These are phyloP conservation scores for Pugionium cornutum DNA, from an alignment of 345 rosid genomes.

Conservation along the genomic window DNA sequence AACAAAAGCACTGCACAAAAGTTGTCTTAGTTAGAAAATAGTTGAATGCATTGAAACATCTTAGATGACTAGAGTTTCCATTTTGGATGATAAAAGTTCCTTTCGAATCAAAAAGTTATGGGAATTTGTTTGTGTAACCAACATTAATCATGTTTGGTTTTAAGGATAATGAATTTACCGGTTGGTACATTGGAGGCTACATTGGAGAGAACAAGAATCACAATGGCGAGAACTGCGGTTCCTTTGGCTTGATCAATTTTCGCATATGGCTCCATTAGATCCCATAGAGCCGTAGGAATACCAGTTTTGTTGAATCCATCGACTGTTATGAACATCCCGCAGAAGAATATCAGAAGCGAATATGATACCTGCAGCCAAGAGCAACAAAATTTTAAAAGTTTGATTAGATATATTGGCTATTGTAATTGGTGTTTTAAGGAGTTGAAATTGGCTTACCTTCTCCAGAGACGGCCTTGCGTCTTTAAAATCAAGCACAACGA, in stretches of 20 bases:
- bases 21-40: no score
- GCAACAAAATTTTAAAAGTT: not conserved
- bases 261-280: constrained; percentile 73
- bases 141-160: not conserved
- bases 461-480: constrained; percentile 80
- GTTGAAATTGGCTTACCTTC: constrained; percentile 51
- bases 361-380: constrained; percentile 61
- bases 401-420: not conserved
- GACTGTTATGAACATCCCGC: constrained; percentile 87
- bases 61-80: no score
- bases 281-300: constrained; percentile 75
- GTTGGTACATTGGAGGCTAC: constrained; percentile 91
- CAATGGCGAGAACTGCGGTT: constrained; percentile 55
- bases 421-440: not conserved
- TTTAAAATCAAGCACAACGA: constrained; percentile 77
- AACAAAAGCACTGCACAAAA: constrained; percentile 62
- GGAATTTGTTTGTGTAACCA: no score
- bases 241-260: constrained; percentile 53
- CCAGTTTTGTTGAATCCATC: constrained; percentile 85
- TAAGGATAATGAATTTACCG: constrained; percentile 42
- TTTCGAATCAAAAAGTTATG: no score
- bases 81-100: no score
- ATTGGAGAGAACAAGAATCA: constrained; percentile 69
- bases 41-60: no score
- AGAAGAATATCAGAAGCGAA: constrained; percentile 75